phyloP scores from a whole-genome alignment of 352 stramenopile species.

The Phytopythium mirpurense region DNA sequence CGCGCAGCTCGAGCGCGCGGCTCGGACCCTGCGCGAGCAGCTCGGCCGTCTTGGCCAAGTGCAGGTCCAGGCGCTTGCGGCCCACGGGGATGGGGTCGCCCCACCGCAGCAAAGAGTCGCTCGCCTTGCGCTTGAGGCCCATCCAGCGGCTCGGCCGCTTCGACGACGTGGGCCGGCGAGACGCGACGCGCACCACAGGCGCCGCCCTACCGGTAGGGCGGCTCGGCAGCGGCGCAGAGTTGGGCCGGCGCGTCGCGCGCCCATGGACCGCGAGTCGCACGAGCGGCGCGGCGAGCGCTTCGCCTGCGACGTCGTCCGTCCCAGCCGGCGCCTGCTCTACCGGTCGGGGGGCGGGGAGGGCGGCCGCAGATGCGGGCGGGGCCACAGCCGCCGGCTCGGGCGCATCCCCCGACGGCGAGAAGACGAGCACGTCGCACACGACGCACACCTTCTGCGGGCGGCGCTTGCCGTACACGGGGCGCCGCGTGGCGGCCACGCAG shows the following conservation, averaged over 20 bases:
- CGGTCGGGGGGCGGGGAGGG: background rate
- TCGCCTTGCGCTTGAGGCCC: conserved; percentile 45
- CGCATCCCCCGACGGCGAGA: conserved; percentile 7
- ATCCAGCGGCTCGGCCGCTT: conserved; percentile 35
- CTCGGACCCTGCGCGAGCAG: conserved; percentile 13
- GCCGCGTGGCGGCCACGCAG: conserved; percentile 37
- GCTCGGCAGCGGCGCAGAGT: conserved; percentile 23
- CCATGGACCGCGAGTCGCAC: conserved; percentile 5
- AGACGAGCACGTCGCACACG: conserved; percentile 40
- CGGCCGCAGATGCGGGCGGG: background rate
- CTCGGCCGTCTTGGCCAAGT: conserved; percentile 39
- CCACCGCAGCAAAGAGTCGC: conserved; percentile 40
- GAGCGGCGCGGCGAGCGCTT: conserved; percentile 12
- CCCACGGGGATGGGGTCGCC: conserved; percentile 24
- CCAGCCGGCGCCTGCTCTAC: background rate
- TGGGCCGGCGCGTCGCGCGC: conserved; percentile 13
- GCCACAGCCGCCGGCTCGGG: background rate
- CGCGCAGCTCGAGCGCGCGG: conserved; percentile 25
- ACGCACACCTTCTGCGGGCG: conserved; percentile 60
- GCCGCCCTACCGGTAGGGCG: conserved; percentile 7
- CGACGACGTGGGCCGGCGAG: conserved; percentile 22
- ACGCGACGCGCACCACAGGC: conserved; percentile 4
- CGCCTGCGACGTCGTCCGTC: background rate
- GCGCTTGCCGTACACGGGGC: conserved; percentile 22
- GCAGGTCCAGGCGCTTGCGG: conserved; percentile 18